Percentiles rank a stretch among this genome's conserved stretches.
These are phyloP conservation scores for Talaromyces adpressus DNA, from an alignment of 495 filamentous ascomycete genomes.

Conservation along the genomic window DNA sequence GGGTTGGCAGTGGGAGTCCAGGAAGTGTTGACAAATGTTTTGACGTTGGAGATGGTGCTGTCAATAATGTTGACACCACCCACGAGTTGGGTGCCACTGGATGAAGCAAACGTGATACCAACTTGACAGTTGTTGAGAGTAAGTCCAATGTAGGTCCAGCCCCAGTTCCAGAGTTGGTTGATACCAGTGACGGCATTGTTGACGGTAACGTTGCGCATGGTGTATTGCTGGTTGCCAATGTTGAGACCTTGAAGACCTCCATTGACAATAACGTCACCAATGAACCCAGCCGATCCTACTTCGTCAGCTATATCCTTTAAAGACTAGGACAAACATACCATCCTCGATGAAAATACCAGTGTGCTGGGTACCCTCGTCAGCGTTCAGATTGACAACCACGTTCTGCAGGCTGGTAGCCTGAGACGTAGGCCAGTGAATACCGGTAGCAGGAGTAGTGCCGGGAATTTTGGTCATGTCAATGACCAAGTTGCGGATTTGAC, in stretches of 20 bases:
- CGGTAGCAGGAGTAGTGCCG: conserved; percentile 50
- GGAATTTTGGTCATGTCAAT: conserved; percentile 77
- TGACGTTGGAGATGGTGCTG: conserved; percentile 56
- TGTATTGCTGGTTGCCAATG: conserved; percentile 77
- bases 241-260: conserved; percentile 61
- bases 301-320: background rate
- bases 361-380: conserved; percentile 61
- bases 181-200: conserved; percentile 56
- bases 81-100: conserved; percentile 26
- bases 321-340: conserved; percentile 30
- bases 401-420: conserved; percentile 92
- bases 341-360: conserved; percentile 71
- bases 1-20: conserved; percentile 51
- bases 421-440: conserved; percentile 97
- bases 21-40: conserved; percentile 62
- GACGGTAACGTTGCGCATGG: conserved; percentile 66
- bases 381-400: conserved; percentile 79
- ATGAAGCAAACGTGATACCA: conserved; percentile 49
- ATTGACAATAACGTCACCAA: conserved; percentile 56
- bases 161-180: conserved; percentile 53
- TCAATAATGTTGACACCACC: conserved; percentile 48
- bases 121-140: conserved; percentile 44
- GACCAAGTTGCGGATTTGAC: conserved; percentile 88
- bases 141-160: conserved; percentile 47
- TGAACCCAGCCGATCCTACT: conserved; percentile 62